A percentile compares a stretch with the other conserved stretches of the same genome.
Conservation (phyloP, 2,329 filamentous ascomycete genomes). For the Colletotrichum sp. region DNA sequence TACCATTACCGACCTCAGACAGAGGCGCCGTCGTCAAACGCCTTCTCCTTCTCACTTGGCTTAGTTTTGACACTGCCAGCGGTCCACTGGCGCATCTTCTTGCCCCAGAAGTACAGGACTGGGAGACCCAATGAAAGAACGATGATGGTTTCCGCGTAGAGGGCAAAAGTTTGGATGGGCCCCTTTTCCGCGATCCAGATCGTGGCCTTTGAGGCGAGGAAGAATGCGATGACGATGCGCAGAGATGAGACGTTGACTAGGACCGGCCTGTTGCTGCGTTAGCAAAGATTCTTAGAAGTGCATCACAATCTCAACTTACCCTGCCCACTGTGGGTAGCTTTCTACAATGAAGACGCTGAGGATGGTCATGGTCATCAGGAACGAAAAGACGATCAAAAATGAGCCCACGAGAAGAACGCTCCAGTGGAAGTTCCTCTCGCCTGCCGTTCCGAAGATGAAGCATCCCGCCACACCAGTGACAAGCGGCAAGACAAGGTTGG, state of each 20-base stretch:
- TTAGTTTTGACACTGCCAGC: constrained; percentile 28
- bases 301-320: background rate
- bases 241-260: constrained; percentile 37
- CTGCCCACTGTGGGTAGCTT: constrained; percentile 31
- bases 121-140: constrained; percentile 33
- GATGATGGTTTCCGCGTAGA: constrained; percentile 36
- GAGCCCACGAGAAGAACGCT: constrained; percentile 29
- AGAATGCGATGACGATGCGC: constrained; percentile 33
- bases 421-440: constrained; percentile 30
- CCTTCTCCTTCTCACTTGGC: constrained; percentile 9
- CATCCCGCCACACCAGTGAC: constrained; percentile 29
- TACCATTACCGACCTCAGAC: background rate
- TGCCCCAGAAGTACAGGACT: constrained; percentile 26
- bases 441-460: constrained; percentile 35
- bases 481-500: constrained; percentile 34
- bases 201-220: constrained; percentile 31
- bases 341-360: constrained; percentile 37
- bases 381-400: constrained; percentile 33
- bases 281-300: background rate
- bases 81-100: constrained; percentile 30
- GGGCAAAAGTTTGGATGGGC: constrained; percentile 29
- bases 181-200: constrained; percentile 31
- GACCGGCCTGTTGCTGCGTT: constrained; percentile 27
- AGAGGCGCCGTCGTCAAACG: background rate
- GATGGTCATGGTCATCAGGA: constrained; percentile 30